Evolutionary conservation across 2,329 filamentous ascomycete species (phyloP).

Genomic region (Hypoxylon sp.): DNA sequence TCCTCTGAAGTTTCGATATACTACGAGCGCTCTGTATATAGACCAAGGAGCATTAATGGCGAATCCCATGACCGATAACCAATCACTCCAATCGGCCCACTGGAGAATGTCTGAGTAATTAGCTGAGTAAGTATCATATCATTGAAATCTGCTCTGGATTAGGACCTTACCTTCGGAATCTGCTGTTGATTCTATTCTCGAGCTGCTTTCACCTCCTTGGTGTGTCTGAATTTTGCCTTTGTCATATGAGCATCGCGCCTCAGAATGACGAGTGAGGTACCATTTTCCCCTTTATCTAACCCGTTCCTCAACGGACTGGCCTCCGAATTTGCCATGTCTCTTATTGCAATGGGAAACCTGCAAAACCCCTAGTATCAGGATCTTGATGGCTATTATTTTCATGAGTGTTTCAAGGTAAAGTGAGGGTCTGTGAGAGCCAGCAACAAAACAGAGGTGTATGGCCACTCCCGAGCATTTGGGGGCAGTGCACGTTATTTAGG

Average conservation of each 20-base stretch:
- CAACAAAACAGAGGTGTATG: too few relatives aligned
- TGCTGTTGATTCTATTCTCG: neutral
- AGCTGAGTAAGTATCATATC: neutral
- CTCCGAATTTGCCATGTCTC: neutral
- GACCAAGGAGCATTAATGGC: neutral
- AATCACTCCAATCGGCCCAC: neutral
- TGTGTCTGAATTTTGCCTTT: neutral
- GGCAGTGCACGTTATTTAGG: too few relatives aligned
- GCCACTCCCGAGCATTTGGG: too few relatives aligned
- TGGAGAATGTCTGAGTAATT: neutral
- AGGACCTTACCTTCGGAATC: neutral
- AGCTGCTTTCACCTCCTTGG: neutral
- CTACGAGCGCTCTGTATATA: neutral
- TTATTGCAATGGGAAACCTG: neutral
- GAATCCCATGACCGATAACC: neutral
- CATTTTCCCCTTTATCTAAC: neutral
- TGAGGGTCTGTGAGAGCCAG: too few relatives aligned
- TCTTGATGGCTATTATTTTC: too few relatives aligned
- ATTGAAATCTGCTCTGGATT: neutral
- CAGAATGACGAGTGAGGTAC: neutral
- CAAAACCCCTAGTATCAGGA: too few relatives aligned
- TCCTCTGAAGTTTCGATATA: neutral
- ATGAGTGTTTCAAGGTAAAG: too few relatives aligned
- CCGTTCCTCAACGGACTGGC: neutral
- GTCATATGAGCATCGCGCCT: neutral